Conservation (phyloP, 495 filamentous ascomycete genomes). For the Penicillium paxilli region DNA sequence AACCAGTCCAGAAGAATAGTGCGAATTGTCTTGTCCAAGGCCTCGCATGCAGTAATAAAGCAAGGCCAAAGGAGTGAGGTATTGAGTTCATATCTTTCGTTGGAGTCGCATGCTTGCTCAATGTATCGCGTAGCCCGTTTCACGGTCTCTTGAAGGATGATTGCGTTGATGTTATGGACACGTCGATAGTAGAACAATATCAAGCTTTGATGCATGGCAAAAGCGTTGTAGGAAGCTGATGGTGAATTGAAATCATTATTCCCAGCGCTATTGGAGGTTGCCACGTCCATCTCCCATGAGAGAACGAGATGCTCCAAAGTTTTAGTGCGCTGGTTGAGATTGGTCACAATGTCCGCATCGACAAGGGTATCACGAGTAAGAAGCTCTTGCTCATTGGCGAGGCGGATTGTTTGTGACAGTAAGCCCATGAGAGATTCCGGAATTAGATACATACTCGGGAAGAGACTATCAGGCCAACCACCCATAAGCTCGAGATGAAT, state of each 20-base stretch:
- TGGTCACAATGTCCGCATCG: neutral
- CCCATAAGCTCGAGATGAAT: neutral
- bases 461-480: neutral
- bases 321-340: neutral
- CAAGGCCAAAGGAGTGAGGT: conserved; percentile 12
- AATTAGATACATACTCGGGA: neutral
- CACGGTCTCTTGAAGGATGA: neutral
- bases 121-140: neutral
- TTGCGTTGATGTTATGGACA: neutral
- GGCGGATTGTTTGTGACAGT: neutral
- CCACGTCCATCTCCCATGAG: neutral
- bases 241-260: neutral
- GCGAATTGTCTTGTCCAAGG: conserved; percentile 2
- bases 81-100: neutral
- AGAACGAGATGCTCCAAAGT: neutral
- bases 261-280: too few species aligned
- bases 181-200: neutral
- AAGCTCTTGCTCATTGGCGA: neutral
- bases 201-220: neutral
- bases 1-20: conserved; percentile 4
- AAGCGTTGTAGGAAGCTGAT: neutral
- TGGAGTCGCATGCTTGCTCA: neutral
- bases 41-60: conserved; percentile 15
- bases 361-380: neutral
- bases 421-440: neutral